Evolutionary conservation across 352 stramenopile genomes (phyloP), one percentile per base, ranked within the genome.

Genomic region (Halophytophthora batemanensis): DNA sequence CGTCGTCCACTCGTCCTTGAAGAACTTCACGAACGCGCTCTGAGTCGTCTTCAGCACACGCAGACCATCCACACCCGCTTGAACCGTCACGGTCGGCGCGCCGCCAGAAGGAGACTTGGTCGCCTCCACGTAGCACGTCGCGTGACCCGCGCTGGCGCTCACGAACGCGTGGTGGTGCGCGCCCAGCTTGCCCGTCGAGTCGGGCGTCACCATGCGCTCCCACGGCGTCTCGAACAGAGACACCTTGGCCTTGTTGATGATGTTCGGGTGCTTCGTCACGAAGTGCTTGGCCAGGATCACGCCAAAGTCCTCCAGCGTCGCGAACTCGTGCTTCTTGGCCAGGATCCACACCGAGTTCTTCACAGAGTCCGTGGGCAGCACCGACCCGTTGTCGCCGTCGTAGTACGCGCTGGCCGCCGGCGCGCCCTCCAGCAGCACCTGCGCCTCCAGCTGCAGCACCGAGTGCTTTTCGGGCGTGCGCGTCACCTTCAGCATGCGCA

Each of bases 321-420:
- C 78, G 55, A 95, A 94, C 63, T 90, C 74, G 65, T 90, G 79
- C 58, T 89, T 78, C 76, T 94, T 95, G 33, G 84, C 86, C 34
- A 96, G 43, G 51, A 87, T 79, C 63, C 93, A 95, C 23, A 96
- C 80, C 33, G 86, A 94, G 65, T 96, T 96, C 72, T 96, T 96
- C 65, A 93, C 71, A 53, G 87, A 95, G 64, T 96, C 87, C 6
- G 87, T 96, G 37, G 86, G 81, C 38, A 96, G 65, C 56, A 96
- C 84, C 19, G 68, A 64, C 38, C 73, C 68, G 57, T 96, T 96
- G 71, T 96, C 84, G 51, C 81, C 86, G 45, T 82, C 56, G 50
- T 86, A 87, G 69, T 96, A 96, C 22, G 81, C 81, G 45, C 62
- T 68, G 52, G 88, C 75, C 25, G 82, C 84, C 6, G 79, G 79